Percentiles rank a stretch among this genome's conserved stretches.
Conservation (phyloP, 805 yeast genomes). For the Clavispora fructus region DNA sequence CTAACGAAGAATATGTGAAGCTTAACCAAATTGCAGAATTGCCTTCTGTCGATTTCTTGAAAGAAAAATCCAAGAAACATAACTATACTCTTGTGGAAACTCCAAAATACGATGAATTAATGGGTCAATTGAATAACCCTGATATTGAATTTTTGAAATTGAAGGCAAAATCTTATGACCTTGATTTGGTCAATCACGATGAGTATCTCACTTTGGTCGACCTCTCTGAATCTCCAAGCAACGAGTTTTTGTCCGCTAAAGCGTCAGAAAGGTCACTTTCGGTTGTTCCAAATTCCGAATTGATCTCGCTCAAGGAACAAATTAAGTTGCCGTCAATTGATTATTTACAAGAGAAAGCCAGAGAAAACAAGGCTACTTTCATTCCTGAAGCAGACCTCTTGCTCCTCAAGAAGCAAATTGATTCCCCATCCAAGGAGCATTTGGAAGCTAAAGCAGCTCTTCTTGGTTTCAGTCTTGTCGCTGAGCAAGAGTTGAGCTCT, state of each 20-base stretch:
- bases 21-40: slow-evolving; percentile 5
- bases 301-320: slow-evolving; percentile 3
- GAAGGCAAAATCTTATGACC: slow-evolving; percentile 6
- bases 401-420: background rate
- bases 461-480: slow-evolving; percentile 13
- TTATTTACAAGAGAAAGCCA: slow-evolving; percentile 5
- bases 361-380: slow-evolving; percentile 1
- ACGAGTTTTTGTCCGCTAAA: slow-evolving; percentile 6
- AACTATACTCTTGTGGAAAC: slow-evolving; percentile 9
- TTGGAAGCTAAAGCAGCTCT: slow-evolving; percentile 12
- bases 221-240: slow-evolving; percentile 1
- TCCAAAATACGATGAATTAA: slow-evolving; percentile 11
- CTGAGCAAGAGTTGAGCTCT: slow-evolving; percentile 8
- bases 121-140: slow-evolving; percentile 13
- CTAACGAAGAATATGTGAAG: slow-evolving; percentile 13
- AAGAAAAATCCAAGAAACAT: slow-evolving; percentile 11
- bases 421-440: slow-evolving; percentile 8
- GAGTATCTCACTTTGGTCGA: background rate
- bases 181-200: background rate
- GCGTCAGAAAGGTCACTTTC: slow-evolving; percentile 4
- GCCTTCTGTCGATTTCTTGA: slow-evolving; percentile 13
- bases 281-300: slow-evolving; percentile 6
- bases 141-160: slow-evolving; percentile 7
- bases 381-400: slow-evolving; percentile 1
- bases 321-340: slow-evolving; percentile 9